Conservation (phyloP, 768 basidiomycete genomes). For the Calvatia gigantea region DNA sequence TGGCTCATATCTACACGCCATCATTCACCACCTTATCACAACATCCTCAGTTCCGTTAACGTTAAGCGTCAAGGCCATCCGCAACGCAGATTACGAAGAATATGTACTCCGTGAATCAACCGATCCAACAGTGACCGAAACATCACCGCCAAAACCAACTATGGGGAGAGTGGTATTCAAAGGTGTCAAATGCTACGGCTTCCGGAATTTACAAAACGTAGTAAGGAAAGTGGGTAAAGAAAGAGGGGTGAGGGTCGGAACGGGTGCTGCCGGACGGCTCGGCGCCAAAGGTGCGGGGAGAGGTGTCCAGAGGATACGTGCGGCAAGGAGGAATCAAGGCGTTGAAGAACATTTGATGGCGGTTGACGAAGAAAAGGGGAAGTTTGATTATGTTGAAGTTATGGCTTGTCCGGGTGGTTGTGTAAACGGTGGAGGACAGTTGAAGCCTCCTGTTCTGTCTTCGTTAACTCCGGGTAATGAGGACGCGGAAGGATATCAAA, state of each 20-base stretch:
- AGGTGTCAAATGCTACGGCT: slow-evolving; percentile 95
- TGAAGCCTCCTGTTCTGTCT: slow-evolving; percentile 32
- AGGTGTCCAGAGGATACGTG: slow-evolving; percentile 18
- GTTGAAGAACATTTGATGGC: slow-evolving; percentile 15
- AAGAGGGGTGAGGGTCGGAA: slow-evolving; percentile 66
- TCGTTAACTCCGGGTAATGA: neutral
- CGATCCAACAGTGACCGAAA: slow-evolving; percentile 1
- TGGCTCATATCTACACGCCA: slow-evolving; percentile 85
- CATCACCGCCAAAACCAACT: neutral
- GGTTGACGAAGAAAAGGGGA: slow-evolving; percentile 26
- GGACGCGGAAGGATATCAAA: slow-evolving; percentile 63
- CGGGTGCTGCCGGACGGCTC: slow-evolving; percentile 32
- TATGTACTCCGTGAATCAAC: slow-evolving; percentile 40
- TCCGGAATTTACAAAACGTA: slow-evolving; percentile 95
- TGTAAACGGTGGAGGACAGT: slow-evolving; percentile 95
- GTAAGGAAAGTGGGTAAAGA: slow-evolving; percentile 91
- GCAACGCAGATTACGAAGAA: slow-evolving; percentile 77
- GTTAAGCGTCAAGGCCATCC: slow-evolving; percentile 54
- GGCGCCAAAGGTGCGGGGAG: slow-evolving; percentile 20
- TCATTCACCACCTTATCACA: slow-evolving; percentile 54
- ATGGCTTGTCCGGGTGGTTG: slow-evolving; percentile 99
- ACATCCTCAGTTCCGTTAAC: slow-evolving; percentile 42
- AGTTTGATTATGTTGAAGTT: slow-evolving; percentile 92
- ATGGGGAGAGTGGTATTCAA: slow-evolving; percentile 73
- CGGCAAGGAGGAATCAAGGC: slow-evolving; percentile 25